Evolutionary conservation across 805 yeast genomes (phyloP).

Genomic region (Vanderwaltozyma yarrowii): DNA sequence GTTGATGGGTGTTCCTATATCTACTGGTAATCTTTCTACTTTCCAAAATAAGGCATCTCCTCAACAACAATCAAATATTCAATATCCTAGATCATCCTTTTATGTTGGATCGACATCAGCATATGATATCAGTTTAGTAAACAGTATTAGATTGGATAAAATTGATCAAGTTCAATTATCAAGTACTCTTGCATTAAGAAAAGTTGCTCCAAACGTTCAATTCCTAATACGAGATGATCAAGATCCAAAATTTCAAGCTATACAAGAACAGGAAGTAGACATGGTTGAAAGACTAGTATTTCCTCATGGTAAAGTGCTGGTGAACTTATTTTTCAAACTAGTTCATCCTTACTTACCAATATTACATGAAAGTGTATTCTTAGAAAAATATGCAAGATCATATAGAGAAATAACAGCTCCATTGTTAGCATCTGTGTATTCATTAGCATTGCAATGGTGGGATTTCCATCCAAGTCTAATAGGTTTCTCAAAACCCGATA

Average conservation of each 20-base stretch:
- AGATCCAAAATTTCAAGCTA: slow-evolving; percentile 54
- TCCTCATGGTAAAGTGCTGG: slow-evolving; percentile 82
- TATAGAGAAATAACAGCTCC: slow-evolving; percentile 91
- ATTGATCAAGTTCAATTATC: slow-evolving; percentile 74
- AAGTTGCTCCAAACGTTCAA: slow-evolving; percentile 66
- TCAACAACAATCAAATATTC: slow-evolving; percentile 30
- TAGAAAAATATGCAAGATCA: slow-evolving; percentile 84
- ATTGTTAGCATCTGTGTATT: slow-evolving; percentile 79
- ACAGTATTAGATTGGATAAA: slow-evolving; percentile 52
- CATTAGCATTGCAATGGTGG: slow-evolving; percentile 91
- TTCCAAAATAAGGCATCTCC: background rate
- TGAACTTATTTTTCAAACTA: slow-evolving; percentile 71
- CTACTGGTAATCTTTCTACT: background rate
- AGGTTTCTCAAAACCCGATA: slow-evolving; percentile 68
- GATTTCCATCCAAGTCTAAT: slow-evolving; percentile 59
- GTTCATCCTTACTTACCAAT: slow-evolving; percentile 91
- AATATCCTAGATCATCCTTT: slow-evolving; percentile 83
- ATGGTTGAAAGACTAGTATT: slow-evolving; percentile 74
- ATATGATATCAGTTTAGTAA: slow-evolving; percentile 62
- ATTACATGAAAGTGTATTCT: slow-evolving; percentile 78
- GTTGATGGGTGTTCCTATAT: background rate
- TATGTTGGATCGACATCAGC: slow-evolving; percentile 83
- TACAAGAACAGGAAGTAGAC: slow-evolving; percentile 70
- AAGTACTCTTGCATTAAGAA: slow-evolving; percentile 56
- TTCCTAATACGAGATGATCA: slow-evolving; percentile 76